These are phyloP conservation scores for Claviceps maximensis DNA, from an alignment of 2,329 filamentous ascomycete genomes.

Conservation along the genomic window DNA sequence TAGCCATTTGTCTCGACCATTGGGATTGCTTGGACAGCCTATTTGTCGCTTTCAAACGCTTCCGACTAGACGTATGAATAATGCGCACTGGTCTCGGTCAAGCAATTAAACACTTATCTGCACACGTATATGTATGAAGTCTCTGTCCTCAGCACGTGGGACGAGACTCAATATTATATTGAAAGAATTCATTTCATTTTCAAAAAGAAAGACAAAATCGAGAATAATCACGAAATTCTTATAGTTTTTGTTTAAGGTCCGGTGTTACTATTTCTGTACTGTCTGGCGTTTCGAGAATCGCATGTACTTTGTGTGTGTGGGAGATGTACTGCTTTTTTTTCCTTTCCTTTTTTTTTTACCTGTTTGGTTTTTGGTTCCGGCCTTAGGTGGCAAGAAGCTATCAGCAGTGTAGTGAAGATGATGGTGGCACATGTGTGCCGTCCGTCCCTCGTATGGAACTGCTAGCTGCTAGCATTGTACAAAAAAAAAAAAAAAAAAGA, in stretches of 20 bases:
- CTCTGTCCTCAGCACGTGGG: background rate
- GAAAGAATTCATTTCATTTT: background rate
- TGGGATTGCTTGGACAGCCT: constrained; percentile 96
- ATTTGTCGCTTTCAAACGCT: constrained; percentile 83
- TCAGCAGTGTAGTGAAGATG: background rate
- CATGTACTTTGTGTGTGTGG: background rate
- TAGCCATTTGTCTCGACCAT: constrained; percentile 92
- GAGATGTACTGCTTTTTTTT: background rate
- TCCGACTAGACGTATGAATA: constrained; percentile 44
- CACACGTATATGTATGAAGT: background rate
- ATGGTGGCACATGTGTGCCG: background rate
- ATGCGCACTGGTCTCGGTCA: background rate
- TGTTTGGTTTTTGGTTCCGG: too few species aligned
- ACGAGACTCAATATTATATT: background rate
- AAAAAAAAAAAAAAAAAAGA: too few species aligned
- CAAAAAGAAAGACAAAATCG: background rate
- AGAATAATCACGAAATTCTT: background rate
- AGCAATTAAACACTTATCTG: background rate
- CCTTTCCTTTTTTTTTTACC: too few species aligned
- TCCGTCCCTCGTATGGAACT: background rate
- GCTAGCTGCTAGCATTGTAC: background rate
- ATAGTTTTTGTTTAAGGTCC: background rate
- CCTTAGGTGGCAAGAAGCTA: background rate
- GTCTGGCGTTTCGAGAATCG: constrained; percentile 7
- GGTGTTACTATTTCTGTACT: constrained; percentile 1